Percentiles rank a stretch among this genome's conserved stretches.
Evolutionary conservation across 2,329 filamentous ascomycete genomes (phyloP).

Genomic region (Ceratocystis cacaofunesta): DNA sequence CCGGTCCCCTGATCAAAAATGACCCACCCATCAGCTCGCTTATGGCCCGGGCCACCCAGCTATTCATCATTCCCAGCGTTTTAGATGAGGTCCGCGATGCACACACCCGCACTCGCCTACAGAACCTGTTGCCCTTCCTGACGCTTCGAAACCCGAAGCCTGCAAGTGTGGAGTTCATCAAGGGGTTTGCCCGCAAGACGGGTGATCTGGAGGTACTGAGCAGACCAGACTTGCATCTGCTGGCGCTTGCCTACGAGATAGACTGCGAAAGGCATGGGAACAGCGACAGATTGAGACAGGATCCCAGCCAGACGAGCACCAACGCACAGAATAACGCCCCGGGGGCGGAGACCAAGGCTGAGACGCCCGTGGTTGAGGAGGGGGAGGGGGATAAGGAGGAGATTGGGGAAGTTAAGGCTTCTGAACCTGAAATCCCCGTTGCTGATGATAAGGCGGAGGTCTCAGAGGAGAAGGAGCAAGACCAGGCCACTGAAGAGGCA

Average conservation of each 20-base stretch:
- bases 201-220: constrained; percentile 82
- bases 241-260: constrained; percentile 87
- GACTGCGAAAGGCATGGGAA: constrained; percentile 76
- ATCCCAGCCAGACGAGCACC: constrained; percentile 15
- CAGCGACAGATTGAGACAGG: constrained; percentile 12
- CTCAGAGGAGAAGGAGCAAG: not conserved
- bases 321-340: not conserved
- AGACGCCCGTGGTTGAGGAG: constrained; percentile 2
- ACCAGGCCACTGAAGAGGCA: not conserved
- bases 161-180: constrained; percentile 63
- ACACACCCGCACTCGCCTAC: constrained; percentile 62
- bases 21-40: constrained; percentile 73
- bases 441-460: not conserved
- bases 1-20: constrained; percentile 87
- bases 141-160: constrained; percentile 59
- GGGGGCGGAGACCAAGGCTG: constrained; percentile 18
- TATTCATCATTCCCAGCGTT: constrained; percentile 76
- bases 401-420: not conserved
- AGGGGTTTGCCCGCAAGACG: constrained; percentile 74
- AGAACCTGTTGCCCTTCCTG: constrained; percentile 79
- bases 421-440: not conserved
- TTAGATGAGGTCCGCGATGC: constrained; percentile 79
- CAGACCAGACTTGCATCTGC: constrained; percentile 71
- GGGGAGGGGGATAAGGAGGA: not conserved
- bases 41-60: constrained; percentile 56